Evolutionary conservation across 495 filamentous ascomycete genomes (phyloP), one percentile per base, ranked within the genome.

Genomic region (Aspergillus mulundensis): DNA sequence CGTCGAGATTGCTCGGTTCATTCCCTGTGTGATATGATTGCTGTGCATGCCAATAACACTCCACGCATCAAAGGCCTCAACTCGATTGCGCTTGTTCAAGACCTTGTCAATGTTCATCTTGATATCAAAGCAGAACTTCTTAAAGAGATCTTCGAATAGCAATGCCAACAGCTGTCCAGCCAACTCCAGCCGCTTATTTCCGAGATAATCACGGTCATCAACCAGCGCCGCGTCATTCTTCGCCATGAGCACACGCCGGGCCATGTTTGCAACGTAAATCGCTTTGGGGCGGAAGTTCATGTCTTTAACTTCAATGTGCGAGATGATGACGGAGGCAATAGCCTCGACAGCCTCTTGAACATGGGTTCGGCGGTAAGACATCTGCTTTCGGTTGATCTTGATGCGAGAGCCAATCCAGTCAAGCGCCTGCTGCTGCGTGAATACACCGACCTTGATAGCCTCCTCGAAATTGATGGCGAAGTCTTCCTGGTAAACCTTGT

Each of bases 111-210:
- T 89, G 59, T 87, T 91, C 65, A 86, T 80, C 71, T 95, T 96
- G 61, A 97, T 84, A 42, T 89, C 84, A 42, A 81, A 81, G 59
- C 91, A 89, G 63, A 96, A 94, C 56, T 89, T 88, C 73, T 97
- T 97, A 82, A 97, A 97, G 24, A 95, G 71, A 76, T 97, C 94
- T 68, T 97, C 95, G 63, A 99, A 99, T 0, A 99, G 82, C 11
- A 97, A 75, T n/a, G 94, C 89, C 54, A 99, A 70, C 61, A 99
- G 84, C 71, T 97, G 94, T 12, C 94, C 94, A 18, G 91, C 91
- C 70, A 99, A 70, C 71, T 99, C 94, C 47, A 99, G 71, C 40
- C 94, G 79, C 70, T 99, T 99, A 69, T 99, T 99, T 58, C 94
- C 94, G 16, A 97, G 91, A 66, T 97, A 97, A 69, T 99, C 94